These are phyloP conservation scores for Populus tomentosa DNA, from an alignment of 441 rosid genomes.

Conservation along the genomic window DNA sequence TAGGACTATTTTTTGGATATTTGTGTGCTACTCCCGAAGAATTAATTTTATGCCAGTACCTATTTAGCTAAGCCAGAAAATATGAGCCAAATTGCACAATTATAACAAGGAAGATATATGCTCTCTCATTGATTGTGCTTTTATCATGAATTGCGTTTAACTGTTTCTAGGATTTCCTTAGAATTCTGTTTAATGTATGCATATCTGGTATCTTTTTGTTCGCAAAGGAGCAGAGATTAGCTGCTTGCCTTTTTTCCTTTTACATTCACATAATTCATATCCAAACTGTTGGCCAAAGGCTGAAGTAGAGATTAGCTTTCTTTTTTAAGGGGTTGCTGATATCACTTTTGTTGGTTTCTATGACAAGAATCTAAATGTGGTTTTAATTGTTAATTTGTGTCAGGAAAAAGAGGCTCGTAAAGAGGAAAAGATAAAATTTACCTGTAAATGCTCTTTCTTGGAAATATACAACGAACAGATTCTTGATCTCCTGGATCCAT, in stretches of 20 bases:
- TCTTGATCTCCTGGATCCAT: slow-evolving; percentile 92
- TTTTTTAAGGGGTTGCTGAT: not conserved
- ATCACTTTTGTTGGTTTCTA: not conserved
- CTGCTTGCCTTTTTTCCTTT: not conserved
- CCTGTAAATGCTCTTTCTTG: slow-evolving; percentile 92
- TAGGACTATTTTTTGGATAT: not conserved
- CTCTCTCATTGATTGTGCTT: not conserved
- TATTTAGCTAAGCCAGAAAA: not conserved
- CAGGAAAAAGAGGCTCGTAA: slow-evolving; percentile 89
- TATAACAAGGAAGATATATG: not conserved
- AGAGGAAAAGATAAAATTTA: slow-evolving; percentile 74
- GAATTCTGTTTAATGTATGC: not conserved
- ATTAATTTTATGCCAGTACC: not conserved
- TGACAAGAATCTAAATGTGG: slow-evolving; percentile 1
- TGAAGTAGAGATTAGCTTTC: not conserved
- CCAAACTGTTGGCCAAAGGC: not conserved
- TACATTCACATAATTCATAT: not conserved
- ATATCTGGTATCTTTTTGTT: not conserved
- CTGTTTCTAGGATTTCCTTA: not conserved
- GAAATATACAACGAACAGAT: slow-evolving; percentile 98
- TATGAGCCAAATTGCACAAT: not conserved
- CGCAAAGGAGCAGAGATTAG: not conserved
- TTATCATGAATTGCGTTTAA: not conserved
- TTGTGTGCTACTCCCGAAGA: not conserved
- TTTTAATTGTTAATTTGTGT: slow-evolving; percentile 14